Base-by-base conservation (phyloP, 1,284 basidiomycete species). In the Cryptococcus sp. region DNA sequence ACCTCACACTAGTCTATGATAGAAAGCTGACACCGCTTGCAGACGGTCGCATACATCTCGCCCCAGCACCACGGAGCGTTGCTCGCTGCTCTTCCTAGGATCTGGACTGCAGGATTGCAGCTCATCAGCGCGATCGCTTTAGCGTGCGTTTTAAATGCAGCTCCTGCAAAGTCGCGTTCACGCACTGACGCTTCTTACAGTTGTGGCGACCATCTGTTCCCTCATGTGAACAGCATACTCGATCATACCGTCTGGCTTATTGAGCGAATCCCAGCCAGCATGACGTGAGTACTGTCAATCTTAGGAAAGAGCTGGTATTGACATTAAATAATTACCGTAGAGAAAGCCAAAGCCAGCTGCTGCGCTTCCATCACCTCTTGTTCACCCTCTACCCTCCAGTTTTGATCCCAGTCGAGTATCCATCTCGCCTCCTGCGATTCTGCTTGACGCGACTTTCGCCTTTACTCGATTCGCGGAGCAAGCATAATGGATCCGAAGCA, bases 181-280 rank as follows among this genome's bases (percentile, higher is more conserved):
- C 17, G 43, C 30, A 46, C 61, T 66, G 60, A 60, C 51, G 5
- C 5, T 8, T 27, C 5, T 17, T 45, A 62, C 20, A 57, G 69
- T 1, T 64, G 65, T 47, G 72, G 69, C 1, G 76, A 76, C 53
- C 76, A 78, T 56, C 59, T 78, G 16, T 57, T 78, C 16, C 76
- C 75, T 11, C 73, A 76, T 57, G 59, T 79, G 11, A 59, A 60
- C 19, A 58, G 59, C 8, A 72, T 78, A 25, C 62, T 79, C 27
- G 75, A 78, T 52, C 75, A 76, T 54, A 67, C 67, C 10, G 67
- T 75, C 7, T 77, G 66, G 63, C 65, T 78, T 16, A 52, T 70
- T 6, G 75, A 78, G 57, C 55, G 60, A 11, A 38, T 69, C 2
- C 75, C 74, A 0, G 20, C 39, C 3, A 54, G 51, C n/a, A 72